Percentiles rank a stretch among this genome's conserved stretches.
Evolutionary conservation across 1,139 yeast species (phyloP).

Genomic region (Diutina rugosa): DNA sequence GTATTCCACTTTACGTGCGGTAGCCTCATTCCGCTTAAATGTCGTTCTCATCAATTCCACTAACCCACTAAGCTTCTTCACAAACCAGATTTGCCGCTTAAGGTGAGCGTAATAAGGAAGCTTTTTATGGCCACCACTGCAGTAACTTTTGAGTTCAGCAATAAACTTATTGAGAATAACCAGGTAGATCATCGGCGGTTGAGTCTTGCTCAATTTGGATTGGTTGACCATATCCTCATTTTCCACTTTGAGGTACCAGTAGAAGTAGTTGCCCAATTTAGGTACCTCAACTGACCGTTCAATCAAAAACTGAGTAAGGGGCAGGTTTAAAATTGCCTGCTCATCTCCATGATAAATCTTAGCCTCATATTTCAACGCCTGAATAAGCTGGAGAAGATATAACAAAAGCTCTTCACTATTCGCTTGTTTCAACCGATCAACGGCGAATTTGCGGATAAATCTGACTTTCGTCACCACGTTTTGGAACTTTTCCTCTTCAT

Average conservation of each 20-base stretch:
- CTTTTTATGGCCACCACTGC: slow-evolving; percentile 12
- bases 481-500: slow-evolving; percentile 19
- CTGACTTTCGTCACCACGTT: slow-evolving; percentile 22
- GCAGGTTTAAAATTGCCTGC: slow-evolving; percentile 26
- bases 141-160: slow-evolving; percentile 20
- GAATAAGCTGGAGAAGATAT: slow-evolving; percentile 81
- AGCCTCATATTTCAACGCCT: slow-evolving; percentile 71
- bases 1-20: slow-evolving; percentile 29
- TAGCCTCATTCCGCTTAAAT: slow-evolving; percentile 32
- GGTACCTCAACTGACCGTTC: slow-evolving; percentile 57
- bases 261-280: slow-evolving; percentile 66
- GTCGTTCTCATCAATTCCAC: slow-evolving; percentile 28
- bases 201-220: slow-evolving; percentile 6
- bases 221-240: slow-evolving; percentile 48
- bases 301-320: slow-evolving; percentile 69
- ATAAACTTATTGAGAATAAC: slow-evolving; percentile 27
- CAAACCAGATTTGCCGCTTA: slow-evolving; percentile 32
- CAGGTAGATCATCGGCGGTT: slow-evolving; percentile 15
- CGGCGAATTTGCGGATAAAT: slow-evolving; percentile 69
- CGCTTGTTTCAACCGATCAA: slow-evolving; percentile 67
- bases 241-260: slow-evolving; percentile 89
- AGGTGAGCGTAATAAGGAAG: slow-evolving; percentile 25
- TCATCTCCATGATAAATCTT: slow-evolving; percentile 11
- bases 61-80: slow-evolving; percentile 26
- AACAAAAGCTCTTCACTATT: slow-evolving; percentile 68